Conservation (phyloP, 2,329 filamentous ascomycete genomes). For the Daldinia sp. region DNA sequence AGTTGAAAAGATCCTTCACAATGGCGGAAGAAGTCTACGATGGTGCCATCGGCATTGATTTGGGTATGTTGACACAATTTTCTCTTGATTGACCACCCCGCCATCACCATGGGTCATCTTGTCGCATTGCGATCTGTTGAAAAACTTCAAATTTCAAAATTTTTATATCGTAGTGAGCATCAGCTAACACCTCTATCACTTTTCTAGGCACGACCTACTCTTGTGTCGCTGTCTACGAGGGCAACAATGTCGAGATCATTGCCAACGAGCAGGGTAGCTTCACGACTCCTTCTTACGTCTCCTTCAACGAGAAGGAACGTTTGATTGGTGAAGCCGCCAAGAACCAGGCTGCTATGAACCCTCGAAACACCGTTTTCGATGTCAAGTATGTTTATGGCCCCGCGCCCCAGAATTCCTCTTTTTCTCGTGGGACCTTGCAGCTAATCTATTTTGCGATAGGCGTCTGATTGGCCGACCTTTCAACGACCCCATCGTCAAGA, state of each 20-base stretch:
- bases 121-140: conserved; percentile 17
- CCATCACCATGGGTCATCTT: background rate
- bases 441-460: conserved; percentile 58
- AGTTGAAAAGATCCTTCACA: conserved; percentile 45
- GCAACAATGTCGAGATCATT: conserved; percentile 99
- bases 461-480: conserved; percentile 97
- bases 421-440: background rate
- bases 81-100: background rate
- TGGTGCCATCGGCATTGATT: conserved; percentile 99
- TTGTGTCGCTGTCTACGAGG: conserved; percentile 99
- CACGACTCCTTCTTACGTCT: conserved; percentile 98
- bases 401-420: background rate
- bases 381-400: conserved; percentile 79
- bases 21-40: conserved; percentile 99
- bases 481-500: conserved; percentile 96
- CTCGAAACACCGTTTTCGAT: conserved; percentile 96
- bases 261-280: conserved; percentile 99
- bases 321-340: conserved; percentile 99
- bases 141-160: no score
- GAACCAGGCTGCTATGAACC: conserved; percentile 99
- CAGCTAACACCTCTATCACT: conserved; percentile 36
- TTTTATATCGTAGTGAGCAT: conserved; percentile 16
- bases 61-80: conserved; percentile 71
- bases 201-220: conserved; percentile 94
- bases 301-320: conserved; percentile 98